Evolutionary conservation across 2,329 filamentous ascomycete genomes (phyloP).

Genomic region (Ophiocordyceps robertsii): DNA sequence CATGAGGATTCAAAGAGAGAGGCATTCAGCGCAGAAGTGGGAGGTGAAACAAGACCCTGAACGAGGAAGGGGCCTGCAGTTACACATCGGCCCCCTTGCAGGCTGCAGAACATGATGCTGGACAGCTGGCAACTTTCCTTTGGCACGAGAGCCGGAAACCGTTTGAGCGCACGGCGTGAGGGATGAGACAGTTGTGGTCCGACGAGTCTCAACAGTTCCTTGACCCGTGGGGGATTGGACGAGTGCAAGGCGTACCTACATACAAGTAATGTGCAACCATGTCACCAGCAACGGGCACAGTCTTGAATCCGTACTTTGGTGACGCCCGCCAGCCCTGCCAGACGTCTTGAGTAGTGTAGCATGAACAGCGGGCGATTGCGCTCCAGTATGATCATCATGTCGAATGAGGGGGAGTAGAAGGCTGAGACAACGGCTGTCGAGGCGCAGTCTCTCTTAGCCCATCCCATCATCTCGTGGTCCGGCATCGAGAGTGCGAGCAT

Average conservation of each 20-base stretch:
- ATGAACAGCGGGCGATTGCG: too few relatives aligned
- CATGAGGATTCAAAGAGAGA: too few relatives aligned
- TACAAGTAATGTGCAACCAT: neutral
- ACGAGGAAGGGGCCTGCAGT: neutral
- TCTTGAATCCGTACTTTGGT: neutral
- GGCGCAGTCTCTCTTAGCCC: too few relatives aligned
- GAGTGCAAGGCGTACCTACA: neutral
- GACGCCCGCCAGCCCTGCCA: neutral
- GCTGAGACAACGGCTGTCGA: too few relatives aligned
- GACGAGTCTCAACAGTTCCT: neutral
- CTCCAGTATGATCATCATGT: too few relatives aligned
- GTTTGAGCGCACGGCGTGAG: neutral
- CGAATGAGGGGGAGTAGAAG: too few relatives aligned
- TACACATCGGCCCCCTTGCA: slow-evolving; percentile 1
- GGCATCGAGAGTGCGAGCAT: neutral
- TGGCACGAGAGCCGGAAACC: neutral
- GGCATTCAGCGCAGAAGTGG: too few relatives aligned
- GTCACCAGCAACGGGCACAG: neutral
- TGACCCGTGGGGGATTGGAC: neutral
- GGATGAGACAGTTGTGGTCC: slow-evolving; percentile 1
- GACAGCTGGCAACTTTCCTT: slow-evolving; percentile 2
- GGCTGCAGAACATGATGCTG: neutral
- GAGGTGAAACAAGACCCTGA: too few relatives aligned
- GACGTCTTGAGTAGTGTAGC: too few relatives aligned
- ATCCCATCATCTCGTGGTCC: too few relatives aligned